Conservation (phyloP, 805 yeast genomes). For the Candida tallmaniae region DNA sequence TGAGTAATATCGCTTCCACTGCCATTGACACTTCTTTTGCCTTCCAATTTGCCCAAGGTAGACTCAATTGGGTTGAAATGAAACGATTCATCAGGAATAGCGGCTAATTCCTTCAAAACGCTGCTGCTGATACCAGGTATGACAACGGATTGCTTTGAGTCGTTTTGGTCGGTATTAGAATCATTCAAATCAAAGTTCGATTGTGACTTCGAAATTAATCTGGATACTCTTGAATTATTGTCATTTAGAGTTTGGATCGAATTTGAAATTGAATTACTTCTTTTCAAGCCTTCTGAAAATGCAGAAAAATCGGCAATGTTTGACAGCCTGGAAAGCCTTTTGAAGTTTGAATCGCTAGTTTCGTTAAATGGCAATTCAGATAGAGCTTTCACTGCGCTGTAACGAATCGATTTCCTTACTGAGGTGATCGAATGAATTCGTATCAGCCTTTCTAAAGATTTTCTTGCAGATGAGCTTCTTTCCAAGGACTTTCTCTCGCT, state of each 20-base stretch:
- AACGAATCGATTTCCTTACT: constrained; percentile 25
- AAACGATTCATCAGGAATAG: constrained; percentile 74
- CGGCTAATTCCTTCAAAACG: constrained; percentile 59
- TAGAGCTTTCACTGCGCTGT: constrained; percentile 35
- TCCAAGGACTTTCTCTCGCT: constrained; percentile 11
- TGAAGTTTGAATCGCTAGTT: constrained; percentile 8
- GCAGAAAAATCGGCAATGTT: constrained; percentile 29
- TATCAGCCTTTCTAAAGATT: constrained; percentile 12
- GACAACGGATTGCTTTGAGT: constrained; percentile 35
- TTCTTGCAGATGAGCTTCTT: constrained; percentile 9
- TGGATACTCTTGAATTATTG: not conserved
- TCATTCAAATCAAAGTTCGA: not conserved
- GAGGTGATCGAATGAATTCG: constrained; percentile 20
- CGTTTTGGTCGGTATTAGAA: constrained; percentile 1
- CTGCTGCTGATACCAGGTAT: constrained; percentile 49
- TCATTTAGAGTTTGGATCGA: constrained; percentile 11
- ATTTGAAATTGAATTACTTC: constrained; percentile 9
- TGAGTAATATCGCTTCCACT: constrained; percentile 11
- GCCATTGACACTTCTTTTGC: constrained; percentile 11
- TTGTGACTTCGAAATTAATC: too few relatives aligned
- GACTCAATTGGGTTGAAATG: constrained; percentile 61
- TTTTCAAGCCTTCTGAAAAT: constrained; percentile 26
- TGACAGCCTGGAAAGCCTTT: constrained; percentile 22
- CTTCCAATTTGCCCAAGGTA: constrained; percentile 78
- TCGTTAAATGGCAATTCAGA: constrained; percentile 35